phyloP scores from a whole-genome alignment of 805 yeast genomes.

The Wickerhamomyces canadensis region DNA sequence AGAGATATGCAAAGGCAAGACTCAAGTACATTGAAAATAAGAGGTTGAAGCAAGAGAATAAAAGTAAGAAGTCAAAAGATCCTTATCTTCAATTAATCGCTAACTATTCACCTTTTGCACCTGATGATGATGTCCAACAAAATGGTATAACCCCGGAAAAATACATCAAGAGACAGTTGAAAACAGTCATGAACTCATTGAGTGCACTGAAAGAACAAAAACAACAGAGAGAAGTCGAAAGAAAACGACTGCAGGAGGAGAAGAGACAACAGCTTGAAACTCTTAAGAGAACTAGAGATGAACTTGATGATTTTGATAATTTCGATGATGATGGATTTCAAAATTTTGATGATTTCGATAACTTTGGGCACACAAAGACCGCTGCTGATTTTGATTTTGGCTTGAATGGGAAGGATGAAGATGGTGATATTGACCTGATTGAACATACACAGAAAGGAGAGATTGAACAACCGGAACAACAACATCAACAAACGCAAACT shows the following conservation, averaged over 20 bases:
- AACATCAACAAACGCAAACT: too few species aligned
- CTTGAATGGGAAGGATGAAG: slow-evolving; percentile 1
- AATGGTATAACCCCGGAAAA: slow-evolving; percentile 18
- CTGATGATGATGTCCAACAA: slow-evolving; percentile 1
- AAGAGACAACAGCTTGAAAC: slow-evolving; percentile 10
- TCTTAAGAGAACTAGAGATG: slow-evolving; percentile 2
- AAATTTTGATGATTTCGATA: slow-evolving; percentile 26
- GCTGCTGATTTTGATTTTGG: neutral
- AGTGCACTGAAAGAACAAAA: slow-evolving; percentile 28
- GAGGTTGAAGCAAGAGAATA: slow-evolving; percentile 14
- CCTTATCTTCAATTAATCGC: slow-evolving; percentile 6
- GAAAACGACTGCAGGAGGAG: slow-evolving; percentile 9
- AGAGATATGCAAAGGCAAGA: slow-evolving; percentile 49
- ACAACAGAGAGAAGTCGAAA: slow-evolving; percentile 25
- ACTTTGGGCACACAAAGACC: slow-evolving; percentile 7
- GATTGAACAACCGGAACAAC: too few species aligned
- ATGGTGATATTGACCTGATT: neutral
- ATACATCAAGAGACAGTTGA: slow-evolving; percentile 29
- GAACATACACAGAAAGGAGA: too few species aligned
- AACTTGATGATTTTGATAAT: slow-evolving; percentile 9
- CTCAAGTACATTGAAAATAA: slow-evolving; percentile 30
- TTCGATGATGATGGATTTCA: slow-evolving; percentile 26
- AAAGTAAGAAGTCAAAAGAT: slow-evolving; percentile 10
- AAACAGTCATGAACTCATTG: slow-evolving; percentile 26
- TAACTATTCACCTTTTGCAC: slow-evolving; percentile 11